Evolutionary conservation across 768 basidiomycete genomes (phyloP), one percentile per base, ranked within the genome.

Genomic region (Porpolomopsis calyptriformis): DNA sequence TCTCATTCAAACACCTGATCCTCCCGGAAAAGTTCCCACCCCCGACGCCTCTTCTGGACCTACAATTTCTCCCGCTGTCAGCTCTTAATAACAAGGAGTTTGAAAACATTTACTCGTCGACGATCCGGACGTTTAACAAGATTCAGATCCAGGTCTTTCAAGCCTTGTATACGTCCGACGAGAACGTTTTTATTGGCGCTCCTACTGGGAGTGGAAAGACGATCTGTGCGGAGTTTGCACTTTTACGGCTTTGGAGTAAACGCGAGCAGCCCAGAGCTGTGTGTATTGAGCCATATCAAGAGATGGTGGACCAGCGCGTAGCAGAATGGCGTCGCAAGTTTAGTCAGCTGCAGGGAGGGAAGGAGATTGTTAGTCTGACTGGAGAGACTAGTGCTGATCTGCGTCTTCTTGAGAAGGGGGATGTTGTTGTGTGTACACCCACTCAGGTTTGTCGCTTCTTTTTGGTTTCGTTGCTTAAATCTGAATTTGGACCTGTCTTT

Each of bases 61-160:
- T 98, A 3, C 93, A 97, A 57, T 68, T 85, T 0, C 74, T 97
- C 0, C 93, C 96, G 0, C 71, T 96, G 11, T 80, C 87, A 0
- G 93, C 92, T 0, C 70, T 99, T 3, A 91, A 94, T 63, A 96
- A 96, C 73, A 80, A 83, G 56, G 88, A 92, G 50, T 98, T 82
- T 53, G 90, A 98, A 61, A 71, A 73, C 1, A 76, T 98, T 35
- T 99, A 97, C 61, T 76, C 80, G 1, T 76, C 74, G 14, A 78
- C 78, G 0, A 81, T 98, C 52, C 73, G 79, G 50, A 80, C 78
- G 0, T 98, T 97, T 73, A 98, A 98, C 76, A 99, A 97, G 65
- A 97, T 98, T 50, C 96, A 98, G 60, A 98, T 91, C 0, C 96
- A 98, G 64, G 93, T 96, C 37, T 98, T 99, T 82, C 92, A 97